These are phyloP conservation scores for Coniella vitis DNA, from an alignment of 2,329 filamentous ascomycete species.

Conservation along the genomic window DNA sequence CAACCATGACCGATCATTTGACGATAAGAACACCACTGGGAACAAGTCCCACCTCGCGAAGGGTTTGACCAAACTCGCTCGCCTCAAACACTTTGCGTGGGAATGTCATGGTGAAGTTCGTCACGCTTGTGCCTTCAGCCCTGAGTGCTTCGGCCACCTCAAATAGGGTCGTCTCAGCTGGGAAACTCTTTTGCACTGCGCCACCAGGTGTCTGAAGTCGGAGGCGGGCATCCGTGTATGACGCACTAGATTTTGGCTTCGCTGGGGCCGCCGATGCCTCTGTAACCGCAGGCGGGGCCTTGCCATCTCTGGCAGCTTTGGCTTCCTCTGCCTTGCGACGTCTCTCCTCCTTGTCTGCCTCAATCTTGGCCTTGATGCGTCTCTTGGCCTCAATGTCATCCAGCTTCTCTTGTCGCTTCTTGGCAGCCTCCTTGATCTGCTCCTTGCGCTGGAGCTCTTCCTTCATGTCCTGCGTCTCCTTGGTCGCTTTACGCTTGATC, in stretches of 20 bases:
- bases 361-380: constrained; percentile 87
- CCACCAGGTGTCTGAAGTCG: constrained; percentile 71
- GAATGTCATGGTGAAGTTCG: constrained; percentile 78
- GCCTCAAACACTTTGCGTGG: constrained; percentile 74
- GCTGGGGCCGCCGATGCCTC: constrained; percentile 39
- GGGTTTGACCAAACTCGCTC: constrained; percentile 76
- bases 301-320: constrained; percentile 81
- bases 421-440: constrained; percentile 82
- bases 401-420: constrained; percentile 81
- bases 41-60: constrained; percentile 86
- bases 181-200: constrained; percentile 79
- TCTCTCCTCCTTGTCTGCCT: constrained; percentile 86
- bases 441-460: constrained; percentile 81
- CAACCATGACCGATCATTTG: constrained; percentile 34
- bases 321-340: constrained; percentile 77
- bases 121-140: constrained; percentile 63
- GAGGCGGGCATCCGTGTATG: constrained; percentile 74
- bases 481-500: constrained; percentile 80
- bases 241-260: constrained; percentile 54
- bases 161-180: constrained; percentile 85
- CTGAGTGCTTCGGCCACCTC: constrained; percentile 76
- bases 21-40: constrained; percentile 88
- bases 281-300: constrained; percentile 38
- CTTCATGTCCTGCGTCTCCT: constrained; percentile 81
- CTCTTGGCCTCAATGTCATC: constrained; percentile 82